These are phyloP conservation scores for Pleoardoris graminearum DNA, from an alignment of 2,329 filamentous ascomycete species.

Conservation along the genomic window DNA sequence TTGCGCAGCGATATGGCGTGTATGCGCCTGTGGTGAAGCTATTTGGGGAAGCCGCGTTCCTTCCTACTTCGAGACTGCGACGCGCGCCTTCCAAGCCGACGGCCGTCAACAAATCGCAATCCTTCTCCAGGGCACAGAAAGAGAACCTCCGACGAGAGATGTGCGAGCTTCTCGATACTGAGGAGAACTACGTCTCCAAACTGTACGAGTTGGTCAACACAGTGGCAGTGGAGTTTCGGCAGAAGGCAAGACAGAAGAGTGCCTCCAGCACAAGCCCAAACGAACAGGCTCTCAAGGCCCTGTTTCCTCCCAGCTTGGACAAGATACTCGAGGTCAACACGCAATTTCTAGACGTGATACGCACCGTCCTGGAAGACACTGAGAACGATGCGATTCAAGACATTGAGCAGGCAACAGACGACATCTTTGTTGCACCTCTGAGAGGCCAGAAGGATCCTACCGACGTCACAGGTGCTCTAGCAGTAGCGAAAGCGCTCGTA, in stretches of 20 bases:
- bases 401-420: constrained; percentile 62
- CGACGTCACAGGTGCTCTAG: constrained; percentile 76
- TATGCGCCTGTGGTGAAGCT: constrained; percentile 77
- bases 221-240: constrained; percentile 78
- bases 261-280: constrained; percentile 70
- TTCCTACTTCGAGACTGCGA: constrained; percentile 82
- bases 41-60: constrained; percentile 81
- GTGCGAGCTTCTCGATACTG: constrained; percentile 87
- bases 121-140: constrained; percentile 81
- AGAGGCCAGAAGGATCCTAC: constrained; percentile 49
- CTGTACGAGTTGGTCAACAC: constrained; percentile 79
- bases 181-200: constrained; percentile 91
- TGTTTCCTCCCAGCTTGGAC: constrained; percentile 82
- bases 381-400: constrained; percentile 79
- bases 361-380: constrained; percentile 76
- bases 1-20: constrained; percentile 73
- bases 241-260: constrained; percentile 63
- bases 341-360: constrained; percentile 76
- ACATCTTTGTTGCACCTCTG: constrained; percentile 40
- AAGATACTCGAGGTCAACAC: constrained; percentile 81
- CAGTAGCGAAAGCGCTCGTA: constrained; percentile 78
- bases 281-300: constrained; percentile 69
- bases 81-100: constrained; percentile 86
- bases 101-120: constrained; percentile 74
- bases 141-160: constrained; percentile 84